Evolutionary conservation across 352 stramenopile genomes (phyloP).

Genomic region (Phytophthora tubulina): DNA sequence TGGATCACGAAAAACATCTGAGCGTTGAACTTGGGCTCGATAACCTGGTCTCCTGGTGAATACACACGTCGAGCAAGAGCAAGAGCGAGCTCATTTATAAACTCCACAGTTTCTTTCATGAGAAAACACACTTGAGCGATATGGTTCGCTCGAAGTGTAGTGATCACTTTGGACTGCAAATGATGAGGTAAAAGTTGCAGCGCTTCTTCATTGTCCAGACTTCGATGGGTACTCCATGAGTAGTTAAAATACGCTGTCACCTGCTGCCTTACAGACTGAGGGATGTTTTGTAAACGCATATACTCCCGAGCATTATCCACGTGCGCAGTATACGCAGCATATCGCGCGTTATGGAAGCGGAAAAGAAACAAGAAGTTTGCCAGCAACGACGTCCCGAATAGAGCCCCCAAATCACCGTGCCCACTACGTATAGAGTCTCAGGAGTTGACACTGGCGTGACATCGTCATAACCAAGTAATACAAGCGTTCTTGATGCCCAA

Average conservation of each 20-base stretch:
- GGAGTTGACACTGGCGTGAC: slow-evolving; percentile 63
- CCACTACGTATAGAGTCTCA: slow-evolving; percentile 64
- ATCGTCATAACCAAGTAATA: slow-evolving; percentile 73
- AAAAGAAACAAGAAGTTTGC: slow-evolving; percentile 82
- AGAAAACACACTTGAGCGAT: slow-evolving; percentile 78
- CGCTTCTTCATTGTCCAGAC: slow-evolving; percentile 65
- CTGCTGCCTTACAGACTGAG: slow-evolving; percentile 51
- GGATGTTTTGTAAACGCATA: slow-evolving; percentile 77
- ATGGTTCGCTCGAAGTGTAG: slow-evolving; percentile 64
- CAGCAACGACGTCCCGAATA: slow-evolving; percentile 65
- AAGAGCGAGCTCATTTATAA: slow-evolving; percentile 69
- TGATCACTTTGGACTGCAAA: slow-evolving; percentile 65
- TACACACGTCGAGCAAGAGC: slow-evolving; percentile 61
- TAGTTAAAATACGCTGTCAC: slow-evolving; percentile 78
- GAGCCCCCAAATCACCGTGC: slow-evolving; percentile 54
- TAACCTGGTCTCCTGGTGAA: slow-evolving; percentile 69
- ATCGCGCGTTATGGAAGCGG: slow-evolving; percentile 59
- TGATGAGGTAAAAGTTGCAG: slow-evolving; percentile 64
- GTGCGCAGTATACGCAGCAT: slow-evolving; percentile 62
- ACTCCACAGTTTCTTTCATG: slow-evolving; percentile 72
- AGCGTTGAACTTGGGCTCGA: slow-evolving; percentile 77
- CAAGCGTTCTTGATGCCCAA: slow-evolving; percentile 64
- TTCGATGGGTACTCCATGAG: slow-evolving; percentile 67
- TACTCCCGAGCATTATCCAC: slow-evolving; percentile 79
- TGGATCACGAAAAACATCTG: slow-evolving; percentile 84